A percentile compares a stretch with the other conserved stretches of the same genome.
Conservation (phyloP, 345 rosid species). For the Hypericum perforatum region DNA sequence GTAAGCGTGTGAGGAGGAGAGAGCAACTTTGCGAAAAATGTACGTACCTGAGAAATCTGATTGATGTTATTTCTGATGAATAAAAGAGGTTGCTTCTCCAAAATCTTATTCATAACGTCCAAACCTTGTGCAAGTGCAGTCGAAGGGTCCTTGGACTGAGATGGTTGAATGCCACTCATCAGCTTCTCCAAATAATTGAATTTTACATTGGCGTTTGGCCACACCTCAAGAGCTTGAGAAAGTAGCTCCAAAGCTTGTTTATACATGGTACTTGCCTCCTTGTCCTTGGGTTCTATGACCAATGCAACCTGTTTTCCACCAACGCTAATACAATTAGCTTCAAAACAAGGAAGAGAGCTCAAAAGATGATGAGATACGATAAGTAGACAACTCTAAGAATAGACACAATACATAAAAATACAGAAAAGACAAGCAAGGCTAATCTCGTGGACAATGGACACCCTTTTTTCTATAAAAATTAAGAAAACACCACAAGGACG, state of each 20-base stretch:
- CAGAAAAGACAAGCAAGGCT: too few relatives aligned
- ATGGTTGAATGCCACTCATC: slow-evolving; percentile 73
- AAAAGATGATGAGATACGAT: not conserved
- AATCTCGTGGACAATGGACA: too few relatives aligned
- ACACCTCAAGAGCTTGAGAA: slow-evolving; percentile 93
- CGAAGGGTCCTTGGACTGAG: slow-evolving; percentile 94
- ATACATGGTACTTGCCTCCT: slow-evolving; percentile 84
- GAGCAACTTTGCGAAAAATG: slow-evolving; percentile 7
- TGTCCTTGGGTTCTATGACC: slow-evolving; percentile 98
- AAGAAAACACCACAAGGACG: too few relatives aligned
- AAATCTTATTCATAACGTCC: slow-evolving; percentile 98
- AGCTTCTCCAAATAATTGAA: slow-evolving; percentile 93
- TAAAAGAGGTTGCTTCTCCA: slow-evolving; percentile 92
- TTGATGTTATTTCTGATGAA: slow-evolving; percentile 82
- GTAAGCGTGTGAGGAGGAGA: not conserved
- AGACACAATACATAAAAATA: not conserved
- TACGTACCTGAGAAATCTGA: slow-evolving; percentile 83
- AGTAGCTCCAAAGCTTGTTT: slow-evolving; percentile 88
- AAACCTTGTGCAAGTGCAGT: slow-evolving; percentile 96
- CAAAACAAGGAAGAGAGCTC: not conserved
- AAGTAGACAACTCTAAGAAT: not conserved
- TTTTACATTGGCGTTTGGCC: slow-evolving; percentile 97
- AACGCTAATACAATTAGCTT: not conserved
- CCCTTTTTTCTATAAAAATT: too few relatives aligned
- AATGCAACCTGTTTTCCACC: slow-evolving; percentile 70